phyloP scores from a whole-genome alignment of 2,329 filamentous ascomycete genomes.

The Monosporascus sp. region DNA sequence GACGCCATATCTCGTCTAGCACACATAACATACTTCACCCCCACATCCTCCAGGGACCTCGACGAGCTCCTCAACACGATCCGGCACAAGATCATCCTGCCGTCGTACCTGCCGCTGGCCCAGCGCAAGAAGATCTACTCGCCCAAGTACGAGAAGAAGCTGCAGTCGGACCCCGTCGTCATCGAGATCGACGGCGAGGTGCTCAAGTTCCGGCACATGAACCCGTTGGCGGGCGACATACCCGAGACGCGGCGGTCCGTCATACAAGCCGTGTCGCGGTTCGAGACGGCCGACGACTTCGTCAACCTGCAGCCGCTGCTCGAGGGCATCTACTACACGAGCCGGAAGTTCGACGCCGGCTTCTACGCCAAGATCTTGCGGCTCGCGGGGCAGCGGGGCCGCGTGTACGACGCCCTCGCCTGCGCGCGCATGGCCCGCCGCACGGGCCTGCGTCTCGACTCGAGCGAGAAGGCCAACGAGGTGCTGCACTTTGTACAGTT shows the following conservation, averaged over 20 bases:
- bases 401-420: conserved; percentile 43
- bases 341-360: conserved; percentile 29
- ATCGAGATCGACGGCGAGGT: conserved; percentile 55
- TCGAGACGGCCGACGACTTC: conserved; percentile 46
- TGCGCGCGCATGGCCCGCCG: conserved; percentile 39
- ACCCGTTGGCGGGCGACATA: conserved; percentile 34
- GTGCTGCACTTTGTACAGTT: conserved; percentile 34
- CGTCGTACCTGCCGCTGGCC: conserved; percentile 48
- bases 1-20: conserved; percentile 2
- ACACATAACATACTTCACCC: conserved; percentile 40
- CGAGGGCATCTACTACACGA: conserved; percentile 41
- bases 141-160: conserved; percentile 37
- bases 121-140: conserved; percentile 51
- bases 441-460: conserved; percentile 41
- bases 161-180: conserved; percentile 50
- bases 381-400: conserved; percentile 33
- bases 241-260: conserved; percentile 38
- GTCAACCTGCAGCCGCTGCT: conserved; percentile 47
- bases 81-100: conserved; percentile 56
- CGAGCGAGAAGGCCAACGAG: conserved; percentile 35
- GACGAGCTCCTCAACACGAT: conserved; percentile 47
- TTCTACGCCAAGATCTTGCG: conserved; percentile 38
- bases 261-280: conserved; percentile 34
- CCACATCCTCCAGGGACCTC: conserved; percentile 48
- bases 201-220: conserved; percentile 44